Evolutionary conservation across 2,329 filamentous ascomycete genomes (phyloP), one percentile per base, ranked within the genome.

Genomic region (Mycogone perniciosa): DNA sequence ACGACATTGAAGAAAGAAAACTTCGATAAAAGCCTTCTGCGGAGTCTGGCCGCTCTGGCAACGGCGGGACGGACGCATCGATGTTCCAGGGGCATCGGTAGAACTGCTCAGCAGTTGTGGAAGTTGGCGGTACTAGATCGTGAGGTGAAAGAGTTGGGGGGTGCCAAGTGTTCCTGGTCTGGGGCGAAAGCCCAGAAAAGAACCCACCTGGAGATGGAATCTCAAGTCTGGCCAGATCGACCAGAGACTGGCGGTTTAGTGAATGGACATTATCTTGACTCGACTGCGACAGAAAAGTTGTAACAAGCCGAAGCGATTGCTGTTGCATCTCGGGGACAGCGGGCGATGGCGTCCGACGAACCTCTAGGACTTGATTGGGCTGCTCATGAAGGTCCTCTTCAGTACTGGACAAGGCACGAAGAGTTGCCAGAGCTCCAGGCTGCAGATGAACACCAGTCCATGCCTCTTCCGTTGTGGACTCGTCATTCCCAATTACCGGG

Each of bases 151-250:
- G 26, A 29, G 71, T 71, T 8, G 77, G 75, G 53, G 85, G 72
- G 61, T 89, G 83, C 92, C 92, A 97, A 9, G 91, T 93, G 62
- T 85, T 83, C 47, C 90, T 82, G 35, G 85, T 83, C 48, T 82
- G 80, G 4, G 85, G 81, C 35, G 86, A 88, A 30, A 96, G 78
- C 0, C 86, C 89, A 2, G 88, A 88, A 69, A 96, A 96, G 75
- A 96, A 96, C 1, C 87, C 89, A 29, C 89, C 86, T 0, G 92
- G 92, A 0, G 92, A 96, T 5, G 91, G 92, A 33, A 97, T 90
- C 29, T 91, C 91, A 20, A 96, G 78, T 53, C 81, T 84, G 20
- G 88, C 91, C 55, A 96, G 77, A 37, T 85, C 87, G 50, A 85
- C 84, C 10, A 84, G 74, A 10, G 84, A 85, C 40, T 81, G 80